phyloP scores from a whole-genome alignment of 2,329 filamentous ascomycete species.

The Beauveria varroae region DNA sequence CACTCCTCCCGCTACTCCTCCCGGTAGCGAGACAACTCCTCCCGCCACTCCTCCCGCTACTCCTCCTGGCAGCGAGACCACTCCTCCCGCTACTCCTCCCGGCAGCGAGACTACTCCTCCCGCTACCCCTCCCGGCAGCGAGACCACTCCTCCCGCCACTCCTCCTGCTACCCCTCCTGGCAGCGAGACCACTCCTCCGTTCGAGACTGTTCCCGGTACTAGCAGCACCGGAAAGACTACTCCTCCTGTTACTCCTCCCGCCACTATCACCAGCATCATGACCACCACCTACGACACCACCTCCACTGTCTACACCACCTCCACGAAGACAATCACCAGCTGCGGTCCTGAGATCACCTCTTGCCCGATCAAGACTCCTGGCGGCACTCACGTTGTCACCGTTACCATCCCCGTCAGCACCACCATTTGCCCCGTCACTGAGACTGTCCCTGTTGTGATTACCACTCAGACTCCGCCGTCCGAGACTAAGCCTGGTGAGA shows the following conservation, averaged over 20 bases:
- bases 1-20: conserved; percentile 13
- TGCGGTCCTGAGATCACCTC: conserved; percentile 38
- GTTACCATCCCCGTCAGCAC: conserved; percentile 50
- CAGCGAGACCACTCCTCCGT: neutral
- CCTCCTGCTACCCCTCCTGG: too few species aligned
- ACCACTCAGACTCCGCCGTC: conserved; percentile 14
- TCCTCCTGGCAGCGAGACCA: neutral
- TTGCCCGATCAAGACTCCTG: conserved; percentile 39
- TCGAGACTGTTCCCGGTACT: neutral
- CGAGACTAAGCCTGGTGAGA: conserved; percentile 6
- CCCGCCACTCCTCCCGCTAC: neutral
- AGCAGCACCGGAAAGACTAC: conserved; percentile 1
- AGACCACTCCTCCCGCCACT: too few species aligned
- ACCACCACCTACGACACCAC: conserved; percentile 35
- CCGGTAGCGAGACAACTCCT: conserved; percentile 6
- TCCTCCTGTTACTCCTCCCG: conserved; percentile 15
- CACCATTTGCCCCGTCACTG: conserved; percentile 55
- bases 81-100: neutral
- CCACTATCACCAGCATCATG: conserved; percentile 14
- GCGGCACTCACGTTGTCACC: conserved; percentile 40
- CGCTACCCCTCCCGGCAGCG: too few species aligned
- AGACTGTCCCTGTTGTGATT: conserved; percentile 24
- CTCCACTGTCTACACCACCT: conserved; percentile 44
- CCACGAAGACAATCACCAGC: conserved; percentile 41
- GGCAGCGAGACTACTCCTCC: too few species aligned